Evolutionary conservation across 164 flowering plant species (phyloP).

Genomic region (Chloranthus sessilifolius): DNA sequence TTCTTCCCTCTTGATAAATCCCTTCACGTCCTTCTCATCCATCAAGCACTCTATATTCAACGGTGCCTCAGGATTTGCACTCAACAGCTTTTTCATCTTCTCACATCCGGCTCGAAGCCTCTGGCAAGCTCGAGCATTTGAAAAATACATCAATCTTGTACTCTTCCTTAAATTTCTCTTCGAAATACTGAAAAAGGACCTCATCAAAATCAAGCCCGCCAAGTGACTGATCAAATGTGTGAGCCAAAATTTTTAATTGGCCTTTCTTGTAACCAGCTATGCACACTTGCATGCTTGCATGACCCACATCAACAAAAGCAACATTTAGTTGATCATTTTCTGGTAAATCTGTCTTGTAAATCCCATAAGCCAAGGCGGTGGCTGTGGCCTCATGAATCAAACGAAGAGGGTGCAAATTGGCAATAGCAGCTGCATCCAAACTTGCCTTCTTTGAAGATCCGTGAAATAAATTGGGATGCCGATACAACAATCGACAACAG

Average conservation of each 20-base stretch:
- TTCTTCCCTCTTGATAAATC: constrained; percentile 78
- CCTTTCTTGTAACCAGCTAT: constrained; percentile 84
- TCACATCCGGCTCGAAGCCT: constrained; percentile 76
- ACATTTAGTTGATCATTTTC: constrained; percentile 78
- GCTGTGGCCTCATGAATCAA: constrained; percentile 85
- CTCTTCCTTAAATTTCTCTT: constrained; percentile 61
- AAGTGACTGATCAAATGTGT: constrained; percentile 61
- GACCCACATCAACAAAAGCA: constrained; percentile 84
- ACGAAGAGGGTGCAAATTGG: constrained; percentile 74
- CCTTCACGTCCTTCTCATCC: constrained; percentile 91
- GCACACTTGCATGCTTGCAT: constrained; percentile 85
- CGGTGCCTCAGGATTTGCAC: constrained; percentile 89
- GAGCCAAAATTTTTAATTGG: constrained; percentile 65
- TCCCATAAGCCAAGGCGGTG: constrained; percentile 86
- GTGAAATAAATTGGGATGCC: constrained; percentile 89
- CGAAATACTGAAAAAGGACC: constrained; percentile 67
- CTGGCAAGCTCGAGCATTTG: constrained; percentile 74
- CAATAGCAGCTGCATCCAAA: constrained; percentile 84
- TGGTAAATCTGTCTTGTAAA: constrained; percentile 85
- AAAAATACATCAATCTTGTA: constrained; percentile 77
- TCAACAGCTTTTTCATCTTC: constrained; percentile 78
- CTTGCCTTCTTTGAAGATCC: constrained; percentile 90
- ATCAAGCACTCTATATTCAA: constrained; percentile 81
- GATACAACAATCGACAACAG: constrained; percentile 89
- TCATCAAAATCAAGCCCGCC: constrained; percentile 95